Base-by-base conservation (phyloP, 768 basidiomycete genomes). In the Neoboletus subvelutipes region DNA sequence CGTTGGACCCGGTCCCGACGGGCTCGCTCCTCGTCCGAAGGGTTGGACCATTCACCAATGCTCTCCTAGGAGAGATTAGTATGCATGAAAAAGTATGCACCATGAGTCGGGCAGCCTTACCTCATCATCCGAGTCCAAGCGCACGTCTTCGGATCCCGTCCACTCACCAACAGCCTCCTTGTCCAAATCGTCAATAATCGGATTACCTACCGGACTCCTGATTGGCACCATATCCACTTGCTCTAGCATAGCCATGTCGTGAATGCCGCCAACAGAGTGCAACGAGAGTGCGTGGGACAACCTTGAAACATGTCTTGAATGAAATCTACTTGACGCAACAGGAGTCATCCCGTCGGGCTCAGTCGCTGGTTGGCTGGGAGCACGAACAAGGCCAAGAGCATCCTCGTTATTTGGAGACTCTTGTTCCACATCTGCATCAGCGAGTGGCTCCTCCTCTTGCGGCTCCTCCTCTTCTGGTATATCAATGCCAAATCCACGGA, bases 31-130 rank as follows among this genome's bases (percentile, higher is more conserved):
- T 94, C 92, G 66, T 94, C 92, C 26, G 92, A 94, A 18, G 92
- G 92, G 65, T 94, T 94, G 24, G 92, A 94, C 82, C 83, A 94
- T 74, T 94, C 91, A 28, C 90, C 90, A 48, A 91, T 86, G 63
- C 89, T 92, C 86, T 90, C 76, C 62, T 72, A 59, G 55, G 29
- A 54, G 52, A 59, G 42, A 55, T 61, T 31, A 55, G 42, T 20
- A 58, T 47, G 41, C 13, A 36, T 50, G 37, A 47, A 52, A 45
- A 42, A 55, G 56, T 59, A 51, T 41, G 22, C 15, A 15, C 29
- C 2, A 10, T 3, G 20, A n/a, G 36, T 20, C 13, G 8, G 8
- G 10, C 47, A 50, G 67, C 78, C 52, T 45, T 63, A 90, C 90
- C 77, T 89, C 86, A 62, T 89, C 86, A 37, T 89, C 87, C 28